Percentiles rank a stretch among this genome's conserved stretches.
Evolutionary conservation across 306 rosid species (phyloP).

Genomic region (Vachellia pachyceras): DNA sequence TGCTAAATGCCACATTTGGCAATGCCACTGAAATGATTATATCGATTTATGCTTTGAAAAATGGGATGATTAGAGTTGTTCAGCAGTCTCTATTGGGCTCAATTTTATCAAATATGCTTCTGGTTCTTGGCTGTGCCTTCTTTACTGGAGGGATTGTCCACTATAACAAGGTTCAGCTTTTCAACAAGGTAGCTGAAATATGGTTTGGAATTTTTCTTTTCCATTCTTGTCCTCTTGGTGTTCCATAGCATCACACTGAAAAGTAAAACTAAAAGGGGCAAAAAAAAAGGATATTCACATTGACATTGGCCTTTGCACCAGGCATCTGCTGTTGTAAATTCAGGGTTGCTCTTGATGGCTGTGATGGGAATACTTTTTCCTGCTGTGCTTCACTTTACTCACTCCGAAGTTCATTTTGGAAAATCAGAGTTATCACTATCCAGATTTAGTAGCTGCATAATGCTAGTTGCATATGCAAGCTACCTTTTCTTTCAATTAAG

Average conservation of each 20-base stretch:
- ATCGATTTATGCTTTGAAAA: conserved; percentile 82
- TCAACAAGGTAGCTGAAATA: conserved; percentile 63
- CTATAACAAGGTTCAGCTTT: conserved; percentile 61
- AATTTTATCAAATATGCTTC: conserved; percentile 88
- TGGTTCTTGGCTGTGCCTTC: conserved; percentile 95
- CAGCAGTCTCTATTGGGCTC: conserved; percentile 92
- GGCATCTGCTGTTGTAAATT: conserved; percentile 88
- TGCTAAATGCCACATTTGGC: conserved; percentile 89
- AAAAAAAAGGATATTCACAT: conserved; percentile 27
- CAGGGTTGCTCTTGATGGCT: conserved; percentile 91
- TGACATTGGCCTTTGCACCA: conserved; percentile 50
- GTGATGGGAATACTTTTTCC: conserved; percentile 91
- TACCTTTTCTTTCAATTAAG: conserved; percentile 87
- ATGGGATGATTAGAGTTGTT: conserved; percentile 92
- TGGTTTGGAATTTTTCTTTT: not conserved
- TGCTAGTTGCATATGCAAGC: conserved; percentile 85
- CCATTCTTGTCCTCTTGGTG: conserved; percentile 13
- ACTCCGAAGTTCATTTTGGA: conserved; percentile 79
- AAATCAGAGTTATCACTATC: conserved; percentile 80
- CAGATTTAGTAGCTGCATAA: conserved; percentile 90
- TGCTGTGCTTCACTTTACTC: conserved; percentile 92
- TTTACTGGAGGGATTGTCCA: conserved; percentile 83
- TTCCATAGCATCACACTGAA: not conserved
- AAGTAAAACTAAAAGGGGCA: not conserved
- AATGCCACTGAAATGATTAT: conserved; percentile 94